Percentiles rank a stretch among this genome's conserved stretches.
These are phyloP conservation scores for Dioscorea dumetorum DNA, from an alignment of 106 monocot species.

Conservation along the genomic window DNA sequence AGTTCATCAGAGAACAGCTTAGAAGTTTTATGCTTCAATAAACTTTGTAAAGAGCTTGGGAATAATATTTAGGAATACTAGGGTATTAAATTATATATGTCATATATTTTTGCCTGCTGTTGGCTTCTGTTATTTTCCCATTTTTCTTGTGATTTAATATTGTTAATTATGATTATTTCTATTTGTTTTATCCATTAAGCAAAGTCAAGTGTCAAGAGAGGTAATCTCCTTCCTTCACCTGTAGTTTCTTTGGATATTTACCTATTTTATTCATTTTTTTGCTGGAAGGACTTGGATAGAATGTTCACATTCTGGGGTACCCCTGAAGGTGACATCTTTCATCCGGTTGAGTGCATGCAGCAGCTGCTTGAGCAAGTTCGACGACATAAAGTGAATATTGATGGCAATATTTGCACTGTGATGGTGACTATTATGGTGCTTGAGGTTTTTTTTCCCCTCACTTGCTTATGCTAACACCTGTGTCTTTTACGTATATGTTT, in stretches of 20 bases:
- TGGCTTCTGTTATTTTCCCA: too few species aligned
- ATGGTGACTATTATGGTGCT: slow-evolving; percentile 85
- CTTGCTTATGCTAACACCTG: too few species aligned
- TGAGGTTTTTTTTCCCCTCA: slow-evolving; percentile 37
- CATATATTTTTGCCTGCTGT: too few species aligned
- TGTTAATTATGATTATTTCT: too few species aligned
- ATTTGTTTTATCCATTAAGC: too few species aligned
- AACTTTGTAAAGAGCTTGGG: too few species aligned
- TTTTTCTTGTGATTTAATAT: too few species aligned
- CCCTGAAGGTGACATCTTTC: slow-evolving; percentile 61
- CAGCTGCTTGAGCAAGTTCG: slow-evolving; percentile 73
- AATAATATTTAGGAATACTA: too few species aligned
- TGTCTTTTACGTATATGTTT: too few species aligned
- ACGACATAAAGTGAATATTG: slow-evolving; percentile 72
- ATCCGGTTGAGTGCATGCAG: slow-evolving; percentile 90
- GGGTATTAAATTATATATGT: too few species aligned
- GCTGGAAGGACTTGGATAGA: slow-evolving; percentile 58
- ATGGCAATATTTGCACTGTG: slow-evolving; percentile 86
- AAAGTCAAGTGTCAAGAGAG: neutral
- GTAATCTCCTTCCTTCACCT: neutral
- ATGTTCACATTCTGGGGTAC: slow-evolving; percentile 85
- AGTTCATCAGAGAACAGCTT: too few species aligned
- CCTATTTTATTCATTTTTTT: neutral
- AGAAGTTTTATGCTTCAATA: too few species aligned
- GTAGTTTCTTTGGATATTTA: neutral